A percentile compares a stretch with the other conserved stretches of the same genome.
These are phyloP conservation scores for Triticum aestivum DNA, from an alignment of 176 grass and related monocot genomes.

Conservation along the genomic window DNA sequence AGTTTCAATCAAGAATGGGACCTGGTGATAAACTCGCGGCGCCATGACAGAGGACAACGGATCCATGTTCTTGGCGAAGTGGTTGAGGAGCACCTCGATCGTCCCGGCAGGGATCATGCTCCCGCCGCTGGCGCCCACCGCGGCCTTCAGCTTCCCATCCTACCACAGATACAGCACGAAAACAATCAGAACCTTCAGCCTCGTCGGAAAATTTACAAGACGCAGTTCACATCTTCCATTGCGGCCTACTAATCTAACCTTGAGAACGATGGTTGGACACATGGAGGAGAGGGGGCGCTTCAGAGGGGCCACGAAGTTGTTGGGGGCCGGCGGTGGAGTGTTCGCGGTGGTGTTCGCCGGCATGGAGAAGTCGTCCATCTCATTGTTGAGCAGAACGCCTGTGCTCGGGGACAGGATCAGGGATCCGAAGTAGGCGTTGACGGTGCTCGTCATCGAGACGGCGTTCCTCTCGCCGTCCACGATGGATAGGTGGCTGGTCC, in stretches of 20 bases:
- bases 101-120: slow-evolving; percentile 74
- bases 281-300: slow-evolving; percentile 96
- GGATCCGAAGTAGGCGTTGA: slow-evolving; percentile 85
- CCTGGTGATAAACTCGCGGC: slow-evolving; percentile 78
- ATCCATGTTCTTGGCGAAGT: slow-evolving; percentile 77
- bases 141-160: slow-evolving; percentile 72
- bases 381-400: slow-evolving; percentile 85
- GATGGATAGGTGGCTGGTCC: slow-evolving; percentile 81
- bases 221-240: no score
- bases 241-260: slow-evolving; percentile 34
- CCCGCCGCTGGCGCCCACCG: slow-evolving; percentile 78
- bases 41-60: slow-evolving; percentile 81
- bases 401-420: slow-evolving; percentile 75
- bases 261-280: slow-evolving; percentile 65
- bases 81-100: slow-evolving; percentile 71
- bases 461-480: slow-evolving; percentile 78
- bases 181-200: no score
- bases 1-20: neutral
- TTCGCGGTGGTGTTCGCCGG: slow-evolving; percentile 40
- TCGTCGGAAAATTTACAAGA: no score
- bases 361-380: slow-evolving; percentile 99
- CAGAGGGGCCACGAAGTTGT: slow-evolving; percentile 70
- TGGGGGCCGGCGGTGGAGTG: slow-evolving; percentile 55
- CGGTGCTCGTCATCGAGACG: slow-evolving; percentile 79
- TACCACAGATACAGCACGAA: no score